phyloP scores from a whole-genome alignment of 2,329 filamentous ascomycete genomes.

The Berkeleyomyces basicola region DNA sequence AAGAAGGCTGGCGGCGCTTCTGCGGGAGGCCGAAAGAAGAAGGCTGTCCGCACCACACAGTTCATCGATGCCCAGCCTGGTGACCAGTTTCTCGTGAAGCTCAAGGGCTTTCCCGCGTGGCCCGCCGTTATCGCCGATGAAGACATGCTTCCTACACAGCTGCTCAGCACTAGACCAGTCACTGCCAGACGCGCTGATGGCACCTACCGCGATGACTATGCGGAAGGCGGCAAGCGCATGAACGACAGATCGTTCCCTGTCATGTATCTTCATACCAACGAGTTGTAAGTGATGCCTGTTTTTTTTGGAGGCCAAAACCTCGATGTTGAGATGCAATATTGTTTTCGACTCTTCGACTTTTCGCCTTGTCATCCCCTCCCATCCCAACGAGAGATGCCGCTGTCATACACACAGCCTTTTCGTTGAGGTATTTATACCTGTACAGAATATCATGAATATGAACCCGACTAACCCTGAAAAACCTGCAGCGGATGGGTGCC shows the following conservation, averaged over 20 bases:
- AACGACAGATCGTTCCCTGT: slow-evolving; percentile 79
- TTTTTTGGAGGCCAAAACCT: background rate
- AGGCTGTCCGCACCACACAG: slow-evolving; percentile 57
- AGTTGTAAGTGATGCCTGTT: slow-evolving; percentile 58
- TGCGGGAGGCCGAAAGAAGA: slow-evolving; percentile 66
- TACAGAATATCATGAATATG: background rate
- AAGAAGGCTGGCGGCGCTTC: slow-evolving; percentile 59
- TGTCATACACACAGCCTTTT: background rate
- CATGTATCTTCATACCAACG: slow-evolving; percentile 89
- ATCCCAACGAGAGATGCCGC: background rate
- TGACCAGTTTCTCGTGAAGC: slow-evolving; percentile 78
- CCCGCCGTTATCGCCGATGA: slow-evolving; percentile 89
- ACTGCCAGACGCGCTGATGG: slow-evolving; percentile 70
- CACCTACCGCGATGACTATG: slow-evolving; percentile 71
- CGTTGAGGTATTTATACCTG: background rate
- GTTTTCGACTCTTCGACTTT: background rate
- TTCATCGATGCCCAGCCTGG: slow-evolving; percentile 74
- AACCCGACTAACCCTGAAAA: background rate
- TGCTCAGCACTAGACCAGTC: slow-evolving; percentile 66
- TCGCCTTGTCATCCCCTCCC: background rate
- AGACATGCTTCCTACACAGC: slow-evolving; percentile 68
- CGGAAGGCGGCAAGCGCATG: slow-evolving; percentile 72
- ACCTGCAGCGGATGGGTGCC: slow-evolving; percentile 69
- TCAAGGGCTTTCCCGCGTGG: slow-evolving; percentile 92
- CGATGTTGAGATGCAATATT: background rate